Base-by-base conservation (phyloP, 768 basidiomycete species). In the Kwoniella pini region DNA sequence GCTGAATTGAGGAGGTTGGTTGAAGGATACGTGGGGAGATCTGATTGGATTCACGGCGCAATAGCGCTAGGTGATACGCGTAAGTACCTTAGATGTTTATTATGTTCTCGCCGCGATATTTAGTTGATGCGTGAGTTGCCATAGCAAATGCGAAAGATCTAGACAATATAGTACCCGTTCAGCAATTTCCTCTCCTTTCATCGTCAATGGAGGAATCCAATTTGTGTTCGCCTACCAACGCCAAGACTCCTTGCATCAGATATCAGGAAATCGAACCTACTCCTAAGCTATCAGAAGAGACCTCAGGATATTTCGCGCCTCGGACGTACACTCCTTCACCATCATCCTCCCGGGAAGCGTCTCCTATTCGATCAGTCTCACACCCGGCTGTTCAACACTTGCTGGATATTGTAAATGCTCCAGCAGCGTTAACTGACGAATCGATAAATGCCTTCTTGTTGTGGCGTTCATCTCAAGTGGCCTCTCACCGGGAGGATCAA, bases 31-130 rank as follows among this genome's bases (percentile, higher is more conserved):
- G 58, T 57, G 7, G 27, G 31, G 15, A 31, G 52, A 12, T 60
- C 54, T 21, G 63, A 68, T 24, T 68, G 62, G 67, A 30, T 62
- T 15, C 62, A 68, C 31, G 21, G 53, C 33, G 55, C 62, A 10
- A 28, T 64, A 15, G 27, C 36, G 3, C 43, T 59, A 9, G 52
- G n/a, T 19, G n/a, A 33, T 30, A 38, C 15, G 26, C 43, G 28
- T 65, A 55, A 56, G 36, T 15, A 36, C 7, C 7, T 15, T 36
- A 15, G 15, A 15, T 15, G 15, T 36, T 7, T 36, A 36, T 36
- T n/a, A n/a, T n/a, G n/a, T n/a, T n/a, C n/a, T n/a, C n/a, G n/a
- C n/a, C n/a, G n/a, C n/a, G n/a, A n/a, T n/a, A n/a, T n/a, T n/a
- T n/a, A n/a, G n/a, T n/a, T n/a, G n/a, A n/a, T n/a, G n/a, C n/a